phyloP scores from a whole-genome alignment of 768 basidiomycete genomes.

The Hygrocybe coccinea region DNA sequence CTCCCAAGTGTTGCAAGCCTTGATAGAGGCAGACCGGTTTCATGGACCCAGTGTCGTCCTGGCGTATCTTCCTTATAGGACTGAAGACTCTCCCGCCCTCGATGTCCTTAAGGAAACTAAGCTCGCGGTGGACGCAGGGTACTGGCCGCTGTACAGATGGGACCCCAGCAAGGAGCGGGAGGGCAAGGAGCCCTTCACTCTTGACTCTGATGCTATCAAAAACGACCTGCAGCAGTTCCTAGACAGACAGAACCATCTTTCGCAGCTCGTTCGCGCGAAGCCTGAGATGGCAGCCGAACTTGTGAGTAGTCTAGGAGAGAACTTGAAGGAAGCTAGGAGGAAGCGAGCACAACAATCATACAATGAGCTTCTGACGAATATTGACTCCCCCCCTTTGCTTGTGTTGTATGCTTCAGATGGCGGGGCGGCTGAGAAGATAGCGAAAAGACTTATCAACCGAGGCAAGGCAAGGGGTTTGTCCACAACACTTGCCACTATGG shows the following conservation, averaged over 20 bases:
- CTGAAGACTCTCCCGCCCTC: slow-evolving; percentile 72
- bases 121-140: slow-evolving; percentile 89
- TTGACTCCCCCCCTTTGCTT: slow-evolving; percentile 85
- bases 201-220: slow-evolving; percentile 93
- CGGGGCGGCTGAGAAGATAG: slow-evolving; percentile 92
- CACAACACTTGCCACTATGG: slow-evolving; percentile 69
- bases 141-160: slow-evolving; percentile 99
- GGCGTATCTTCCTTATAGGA: slow-evolving; percentile 87
- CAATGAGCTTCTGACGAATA: slow-evolving; percentile 71
- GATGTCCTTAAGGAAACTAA: slow-evolving; percentile 97
- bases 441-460: slow-evolving; percentile 78
- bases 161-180: slow-evolving; percentile 76
- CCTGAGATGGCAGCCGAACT: slow-evolving; percentile 80
- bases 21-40: slow-evolving; percentile 88
- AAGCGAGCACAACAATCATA: slow-evolving; percentile 79
- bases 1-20: slow-evolving; percentile 84
- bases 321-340: slow-evolving; percentile 76
- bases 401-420: slow-evolving; percentile 95
- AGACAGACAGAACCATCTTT: slow-evolving; percentile 93
- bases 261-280: slow-evolving; percentile 79
- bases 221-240: slow-evolving; percentile 90
- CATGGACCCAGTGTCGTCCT: slow-evolving; percentile 87
- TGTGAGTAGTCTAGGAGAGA: slow-evolving; percentile 79
- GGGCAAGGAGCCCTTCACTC: slow-evolving; percentile 80
- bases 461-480: slow-evolving; percentile 83